Conservation (phyloP, 2,329 filamentous ascomycete species). For the Rutstroemia sp. region DNA sequence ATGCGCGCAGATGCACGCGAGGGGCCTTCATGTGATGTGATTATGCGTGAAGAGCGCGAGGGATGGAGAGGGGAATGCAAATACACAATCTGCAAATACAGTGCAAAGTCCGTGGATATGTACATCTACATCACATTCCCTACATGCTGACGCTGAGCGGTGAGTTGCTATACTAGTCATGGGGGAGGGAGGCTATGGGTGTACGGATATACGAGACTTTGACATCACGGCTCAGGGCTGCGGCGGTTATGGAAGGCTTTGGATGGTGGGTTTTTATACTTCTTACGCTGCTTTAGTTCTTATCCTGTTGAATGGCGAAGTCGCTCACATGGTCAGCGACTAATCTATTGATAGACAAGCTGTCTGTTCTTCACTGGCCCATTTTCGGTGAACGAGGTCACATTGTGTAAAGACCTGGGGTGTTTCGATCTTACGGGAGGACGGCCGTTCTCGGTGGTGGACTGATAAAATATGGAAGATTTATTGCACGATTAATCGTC, state of each 20-base stretch:
- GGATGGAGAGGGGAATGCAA: not conserved
- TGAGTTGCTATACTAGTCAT: not conserved
- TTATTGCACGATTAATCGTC: too few species aligned
- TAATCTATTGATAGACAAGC: too few species aligned
- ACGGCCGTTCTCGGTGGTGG: too few species aligned
- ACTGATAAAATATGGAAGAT: too few species aligned
- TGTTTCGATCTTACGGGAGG: too few species aligned
- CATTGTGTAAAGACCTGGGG: too few species aligned
- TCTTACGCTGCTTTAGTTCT: not conserved
- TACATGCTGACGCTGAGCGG: not conserved
- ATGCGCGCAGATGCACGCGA: not conserved
- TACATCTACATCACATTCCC: not conserved
- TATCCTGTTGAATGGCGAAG: not conserved
- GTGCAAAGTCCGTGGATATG: not conserved
- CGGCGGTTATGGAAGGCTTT: not conserved
- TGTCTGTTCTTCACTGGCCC: too few species aligned
- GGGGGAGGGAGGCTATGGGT: too few species aligned
- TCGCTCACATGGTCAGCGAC: not conserved
- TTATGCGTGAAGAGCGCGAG: not conserved
- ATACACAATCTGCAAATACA: not conserved
- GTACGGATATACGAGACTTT: not conserved
- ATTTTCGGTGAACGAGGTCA: too few species aligned
- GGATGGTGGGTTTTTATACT: not conserved
- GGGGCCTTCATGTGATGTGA: not conserved
- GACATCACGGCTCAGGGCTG: not conserved